These are phyloP conservation scores for Fusarium chlamydosporum DNA, from an alignment of 2,329 filamentous ascomycete species.

Conservation along the genomic window DNA sequence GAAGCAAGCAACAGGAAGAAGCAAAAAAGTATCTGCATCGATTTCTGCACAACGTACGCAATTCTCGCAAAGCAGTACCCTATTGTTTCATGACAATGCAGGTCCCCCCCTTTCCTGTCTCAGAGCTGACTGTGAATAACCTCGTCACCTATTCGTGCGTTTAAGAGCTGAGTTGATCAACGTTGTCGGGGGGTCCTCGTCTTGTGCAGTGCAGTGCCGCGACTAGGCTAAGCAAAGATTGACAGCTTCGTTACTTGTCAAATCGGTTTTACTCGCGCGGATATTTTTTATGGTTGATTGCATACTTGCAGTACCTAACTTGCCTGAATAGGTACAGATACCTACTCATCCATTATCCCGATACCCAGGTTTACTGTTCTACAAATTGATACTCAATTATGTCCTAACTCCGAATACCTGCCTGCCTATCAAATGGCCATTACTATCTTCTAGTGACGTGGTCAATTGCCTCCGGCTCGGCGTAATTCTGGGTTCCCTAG, in stretches of 20 bases:
- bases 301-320: conserved; percentile 4
- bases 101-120: conserved; percentile 14
- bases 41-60: conserved; percentile 22
- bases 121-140: conserved; percentile 3
- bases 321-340: background rate
- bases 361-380: background rate
- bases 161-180: conserved; percentile 22
- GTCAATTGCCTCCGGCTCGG: conserved; percentile 28
- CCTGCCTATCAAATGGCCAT: conserved; percentile 28
- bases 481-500: conserved; percentile 36
- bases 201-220: conserved; percentile 17
- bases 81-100: conserved; percentile 35
- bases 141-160: conserved; percentile 51
- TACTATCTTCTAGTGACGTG: conserved; percentile 31
- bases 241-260: conserved; percentile 1
- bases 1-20: conserved; percentile 8
- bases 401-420: conserved; percentile 14
- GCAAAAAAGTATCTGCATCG: conserved; percentile 24
- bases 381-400: background rate
- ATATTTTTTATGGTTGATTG: conserved; percentile 47
- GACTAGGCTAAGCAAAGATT: conserved; percentile 28
- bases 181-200: background rate
- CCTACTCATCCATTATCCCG: no score
- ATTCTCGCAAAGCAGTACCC: conserved; percentile 18
- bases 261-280: conserved; percentile 16